Evolutionary conservation across 257 asterid species (phyloP).

Genomic region (Sherardia arvensis): DNA sequence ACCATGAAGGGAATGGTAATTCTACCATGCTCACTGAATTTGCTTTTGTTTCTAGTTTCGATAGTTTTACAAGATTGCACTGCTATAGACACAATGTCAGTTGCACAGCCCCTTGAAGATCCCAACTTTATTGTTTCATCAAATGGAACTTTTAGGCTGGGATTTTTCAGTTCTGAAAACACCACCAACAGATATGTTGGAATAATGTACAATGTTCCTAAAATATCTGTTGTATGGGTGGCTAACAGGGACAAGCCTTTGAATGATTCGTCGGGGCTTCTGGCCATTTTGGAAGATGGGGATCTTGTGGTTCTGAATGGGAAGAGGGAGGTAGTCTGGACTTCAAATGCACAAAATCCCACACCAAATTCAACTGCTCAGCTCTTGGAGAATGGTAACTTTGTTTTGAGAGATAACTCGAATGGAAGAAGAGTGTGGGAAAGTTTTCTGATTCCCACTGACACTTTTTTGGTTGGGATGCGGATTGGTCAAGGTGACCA

Average conservation of each 20-base stretch:
- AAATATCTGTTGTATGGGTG: conserved; percentile 30
- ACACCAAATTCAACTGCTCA: conserved; percentile 20
- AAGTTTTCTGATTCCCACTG: conserved; percentile 25
- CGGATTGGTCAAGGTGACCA: conserved; percentile 9
- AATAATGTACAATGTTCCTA: conserved; percentile 9
- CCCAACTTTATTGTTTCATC: conserved; percentile 13
- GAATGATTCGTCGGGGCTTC: conserved; percentile 19
- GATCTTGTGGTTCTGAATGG: conserved; percentile 27
- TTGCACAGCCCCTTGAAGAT: conserved; percentile 12
- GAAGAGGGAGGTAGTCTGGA: conserved; percentile 21
- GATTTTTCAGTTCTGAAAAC: conserved; percentile 20
- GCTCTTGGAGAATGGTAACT: conserved; percentile 34
- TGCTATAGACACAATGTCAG: conserved; percentile 6
- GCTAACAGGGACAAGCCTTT: conserved; percentile 45
- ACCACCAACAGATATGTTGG: conserved; percentile 17
- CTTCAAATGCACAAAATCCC: conserved; percentile 19
- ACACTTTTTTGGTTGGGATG: conserved; percentile 31
- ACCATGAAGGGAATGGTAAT: background rate
- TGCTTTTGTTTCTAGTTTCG: conserved; percentile 1
- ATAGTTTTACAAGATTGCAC: background rate
- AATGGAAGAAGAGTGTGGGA: conserved; percentile 30
- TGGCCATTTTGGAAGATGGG: conserved; percentile 29
- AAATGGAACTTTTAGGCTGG: conserved; percentile 11
- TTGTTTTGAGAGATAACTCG: conserved; percentile 22
- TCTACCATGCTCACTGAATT: background rate